Base-by-base conservation (phyloP, 371 early-diverging fungal genomes). In the Mortierella sp. region DNA sequence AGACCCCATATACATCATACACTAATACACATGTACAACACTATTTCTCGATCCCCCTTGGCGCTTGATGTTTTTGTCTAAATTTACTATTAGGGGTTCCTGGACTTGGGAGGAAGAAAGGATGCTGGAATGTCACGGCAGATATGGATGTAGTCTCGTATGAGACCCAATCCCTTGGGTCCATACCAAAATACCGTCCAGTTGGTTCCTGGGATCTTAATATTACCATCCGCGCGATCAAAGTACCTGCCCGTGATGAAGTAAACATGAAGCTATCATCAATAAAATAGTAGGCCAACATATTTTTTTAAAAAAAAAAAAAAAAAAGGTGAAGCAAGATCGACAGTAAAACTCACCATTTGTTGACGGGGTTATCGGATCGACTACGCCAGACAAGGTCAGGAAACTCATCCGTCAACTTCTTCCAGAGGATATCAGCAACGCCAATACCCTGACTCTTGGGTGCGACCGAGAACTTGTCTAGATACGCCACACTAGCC, bases 381-480 rank as follows among this genome's bases (percentile, higher is more conserved):
- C 98, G 91, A 79, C 95, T 94, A 80, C 99, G 90, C 99, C 99
- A 98, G 73, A 94, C 90, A 72, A 97, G 84, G 85, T 93, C 91
- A 0, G 94, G 94, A 80, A 94, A 96, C n/a, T 88, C 88, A 57
- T 91, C 91, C 50, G 92, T 89, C 88, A 98, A 89, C 70, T 92
- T 91, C 47, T 93, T 92, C 99, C 99, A 98, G 72, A 98, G 80
- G 19, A 97, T 96, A 86, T 98, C 99, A 0, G 98, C 98, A 45
- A 97, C 92, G 0, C 99, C 99, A 50, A 96, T 95, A 13, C 99
- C 99, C 88, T 98, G 98, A 60, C 92, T 93, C 19, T 91, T 91
- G 3, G 98, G 98, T 0, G 93, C 92, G 28, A 98, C 96, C 2
- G 97, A 96, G 89, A 98, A 97, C 84, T 98, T 98, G 89, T 98